Percentiles rank a stretch among this genome's conserved stretches.
Conservation (phyloP, 1,284 basidiomycete genomes). For the Pholiota adiposa region DNA sequence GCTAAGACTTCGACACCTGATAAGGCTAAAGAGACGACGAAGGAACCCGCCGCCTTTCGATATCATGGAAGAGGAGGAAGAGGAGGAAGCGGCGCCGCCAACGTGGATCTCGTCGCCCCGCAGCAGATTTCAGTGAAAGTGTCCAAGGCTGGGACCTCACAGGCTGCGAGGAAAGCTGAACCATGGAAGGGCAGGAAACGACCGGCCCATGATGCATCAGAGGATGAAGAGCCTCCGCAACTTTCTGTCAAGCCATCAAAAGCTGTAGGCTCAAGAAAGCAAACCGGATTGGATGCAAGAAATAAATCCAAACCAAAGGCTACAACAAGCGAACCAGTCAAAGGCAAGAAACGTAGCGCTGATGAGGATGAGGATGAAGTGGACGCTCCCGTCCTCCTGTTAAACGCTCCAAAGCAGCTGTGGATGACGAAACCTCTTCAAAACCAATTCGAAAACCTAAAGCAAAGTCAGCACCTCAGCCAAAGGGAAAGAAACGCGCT, state of each 20-base stretch:
- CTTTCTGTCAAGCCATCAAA: neutral
- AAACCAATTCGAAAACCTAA: neutral
- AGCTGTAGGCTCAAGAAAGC: neutral
- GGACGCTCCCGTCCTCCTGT: neutral
- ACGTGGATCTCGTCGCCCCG: neutral
- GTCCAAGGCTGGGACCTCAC: neutral
- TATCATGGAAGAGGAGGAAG: constrained; percentile 23
- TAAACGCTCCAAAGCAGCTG: neutral
- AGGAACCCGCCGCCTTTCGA: constrained; percentile 11
- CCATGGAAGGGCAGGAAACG: neutral
- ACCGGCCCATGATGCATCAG: neutral
- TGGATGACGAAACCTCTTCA: neutral
- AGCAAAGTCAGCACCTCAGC: neutral
- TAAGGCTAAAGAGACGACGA: constrained; percentile 22
- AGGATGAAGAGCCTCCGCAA: neutral
- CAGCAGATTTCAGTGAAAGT: neutral
- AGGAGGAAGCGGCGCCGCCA: constrained; percentile 9
- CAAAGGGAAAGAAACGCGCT: constrained; percentile 14
- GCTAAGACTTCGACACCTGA: no score
- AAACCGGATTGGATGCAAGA: neutral
- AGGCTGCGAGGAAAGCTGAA: neutral
- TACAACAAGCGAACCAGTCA: neutral
- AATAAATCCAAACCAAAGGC: neutral
- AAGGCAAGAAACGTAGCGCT: constrained; percentile 13
- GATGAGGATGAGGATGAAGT: constrained; percentile 1